Evolutionary conservation across 2,329 filamentous ascomycete species (phyloP).

Genomic region (Pseudogymnoascus sp.): DNA sequence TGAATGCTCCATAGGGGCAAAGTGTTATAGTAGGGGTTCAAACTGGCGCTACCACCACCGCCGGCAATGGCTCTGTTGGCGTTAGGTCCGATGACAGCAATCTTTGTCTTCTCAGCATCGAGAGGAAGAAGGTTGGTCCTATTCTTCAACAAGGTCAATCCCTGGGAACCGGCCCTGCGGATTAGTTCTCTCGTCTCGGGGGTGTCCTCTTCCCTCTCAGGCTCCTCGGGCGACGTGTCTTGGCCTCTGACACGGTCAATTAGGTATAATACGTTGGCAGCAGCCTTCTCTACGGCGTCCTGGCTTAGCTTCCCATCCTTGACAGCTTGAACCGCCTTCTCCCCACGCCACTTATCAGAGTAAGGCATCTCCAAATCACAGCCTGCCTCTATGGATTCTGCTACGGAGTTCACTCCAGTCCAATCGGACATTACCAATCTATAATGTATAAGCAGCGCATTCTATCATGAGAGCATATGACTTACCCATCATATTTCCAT

Average conservation of each 20-base stretch:
- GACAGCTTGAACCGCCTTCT: constrained; percentile 48
- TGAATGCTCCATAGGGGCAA: constrained; percentile 57
- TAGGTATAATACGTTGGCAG: constrained; percentile 51
- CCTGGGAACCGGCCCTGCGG: constrained; percentile 52
- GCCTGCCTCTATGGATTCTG: constrained; percentile 47
- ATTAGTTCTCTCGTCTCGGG: constrained; percentile 53
- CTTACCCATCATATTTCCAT: constrained; percentile 54
- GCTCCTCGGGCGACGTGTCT: constrained; percentile 48
- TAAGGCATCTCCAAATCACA: constrained; percentile 53
- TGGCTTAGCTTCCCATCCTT: constrained; percentile 40
- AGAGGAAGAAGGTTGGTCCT: constrained; percentile 52
- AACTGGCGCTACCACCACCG: constrained; percentile 58
- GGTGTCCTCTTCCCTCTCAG: constrained; percentile 49
- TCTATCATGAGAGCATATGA: constrained; percentile 4
- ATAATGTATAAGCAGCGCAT: constrained; percentile 5
- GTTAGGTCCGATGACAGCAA: constrained; percentile 61
- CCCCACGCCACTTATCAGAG: constrained; percentile 47
- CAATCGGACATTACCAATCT: constrained; percentile 52
- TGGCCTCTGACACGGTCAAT: constrained; percentile 54
- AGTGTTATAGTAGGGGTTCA: constrained; percentile 62
- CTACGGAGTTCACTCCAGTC: constrained; percentile 49
- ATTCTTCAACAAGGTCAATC: constrained; percentile 58
- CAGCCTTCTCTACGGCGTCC: constrained; percentile 48
- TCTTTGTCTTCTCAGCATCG: constrained; percentile 44
- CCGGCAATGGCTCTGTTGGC: constrained; percentile 60